Percentiles rank a stretch among this genome's conserved stretches.
Evolutionary conservation across 805 yeast genomes (phyloP).

Genomic region (Candida quercuum): DNA sequence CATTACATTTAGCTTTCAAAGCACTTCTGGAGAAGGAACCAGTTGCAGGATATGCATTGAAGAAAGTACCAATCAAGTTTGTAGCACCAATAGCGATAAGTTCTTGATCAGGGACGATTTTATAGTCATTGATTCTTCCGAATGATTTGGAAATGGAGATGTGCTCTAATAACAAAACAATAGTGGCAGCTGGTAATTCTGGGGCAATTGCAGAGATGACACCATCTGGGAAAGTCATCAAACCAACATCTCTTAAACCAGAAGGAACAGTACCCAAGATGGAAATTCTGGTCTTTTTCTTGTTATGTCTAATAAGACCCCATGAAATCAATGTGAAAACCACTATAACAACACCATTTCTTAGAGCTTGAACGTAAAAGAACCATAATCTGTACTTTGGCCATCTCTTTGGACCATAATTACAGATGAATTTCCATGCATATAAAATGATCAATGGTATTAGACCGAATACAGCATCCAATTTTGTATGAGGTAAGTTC

Average conservation of each 20-base stretch:
- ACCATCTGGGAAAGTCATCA: constrained; percentile 58
- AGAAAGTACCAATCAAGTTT: constrained; percentile 85
- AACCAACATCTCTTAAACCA: constrained; percentile 75
- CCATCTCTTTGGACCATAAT: constrained; percentile 54
- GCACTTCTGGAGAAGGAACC: constrained; percentile 96
- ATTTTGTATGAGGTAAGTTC: constrained; percentile 58
- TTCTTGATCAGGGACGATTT: constrained; percentile 89
- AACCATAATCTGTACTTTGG: constrained; percentile 49
- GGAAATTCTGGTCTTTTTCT: constrained; percentile 37
- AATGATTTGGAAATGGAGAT: constrained; percentile 92
- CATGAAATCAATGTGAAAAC: constrained; percentile 81
- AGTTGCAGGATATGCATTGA: constrained; percentile 91
- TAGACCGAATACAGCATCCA: constrained; percentile 89
- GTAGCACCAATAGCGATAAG: constrained; percentile 90
- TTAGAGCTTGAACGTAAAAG: constrained; percentile 70
- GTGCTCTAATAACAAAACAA: constrained; percentile 82
- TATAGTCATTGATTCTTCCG: constrained; percentile 88
- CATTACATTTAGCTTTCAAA: constrained; percentile 91
- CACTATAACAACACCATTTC: constrained; percentile 78
- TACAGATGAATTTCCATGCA: constrained; percentile 61
- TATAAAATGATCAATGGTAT: constrained; percentile 69
- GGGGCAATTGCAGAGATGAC: constrained; percentile 57
- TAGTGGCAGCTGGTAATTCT: constrained; percentile 81
- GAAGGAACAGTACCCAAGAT: constrained; percentile 77
- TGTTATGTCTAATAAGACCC: constrained; percentile 56